A percentile compares a stretch with the other conserved stretches of the same genome.
These are phyloP conservation scores for Polytrichum commune DNA, from an alignment of 225 moss, liverwort and hornwort genomes.

Conservation along the genomic window DNA sequence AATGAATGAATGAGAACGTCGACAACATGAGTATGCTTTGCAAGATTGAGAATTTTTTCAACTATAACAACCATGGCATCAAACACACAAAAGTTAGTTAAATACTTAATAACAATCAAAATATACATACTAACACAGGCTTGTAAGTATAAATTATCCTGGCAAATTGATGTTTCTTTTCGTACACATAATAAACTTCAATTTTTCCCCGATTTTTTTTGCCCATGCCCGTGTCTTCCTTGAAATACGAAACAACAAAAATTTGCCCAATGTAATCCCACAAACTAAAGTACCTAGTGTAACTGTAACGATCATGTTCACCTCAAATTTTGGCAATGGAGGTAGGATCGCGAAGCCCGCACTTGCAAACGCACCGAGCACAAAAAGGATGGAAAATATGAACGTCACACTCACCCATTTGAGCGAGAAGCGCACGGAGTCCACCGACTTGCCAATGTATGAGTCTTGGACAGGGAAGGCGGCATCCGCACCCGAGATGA, in stretches of 20 bases:
- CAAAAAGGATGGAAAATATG: constrained; percentile 23
- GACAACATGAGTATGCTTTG: too few species aligned
- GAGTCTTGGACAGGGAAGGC: constrained; percentile 15
- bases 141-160: too few species aligned
- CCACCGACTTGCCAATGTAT: constrained; percentile 25
- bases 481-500: constrained; percentile 29
- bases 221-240: not conserved
- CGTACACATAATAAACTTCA: too few species aligned
- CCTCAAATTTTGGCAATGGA: constrained; percentile 17
- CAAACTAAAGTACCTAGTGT: constrained; percentile 13
- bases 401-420: constrained; percentile 20
- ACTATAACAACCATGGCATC: too few species aligned
- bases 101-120: too few species aligned
- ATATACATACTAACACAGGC: too few species aligned
- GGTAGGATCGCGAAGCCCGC: constrained; percentile 40
- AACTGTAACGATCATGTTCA: constrained; percentile 30
- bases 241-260: not conserved
- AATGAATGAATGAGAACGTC: too few species aligned
- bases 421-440: constrained; percentile 17
- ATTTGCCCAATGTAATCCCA: not conserved
- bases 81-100: too few species aligned
- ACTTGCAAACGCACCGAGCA: constrained; percentile 36
- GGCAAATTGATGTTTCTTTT: too few species aligned
- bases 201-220: too few species aligned
- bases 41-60: too few species aligned